phyloP scores from a whole-genome alignment of 371 early-diverging fungal species.

The Rhizopus delemar region DNA sequence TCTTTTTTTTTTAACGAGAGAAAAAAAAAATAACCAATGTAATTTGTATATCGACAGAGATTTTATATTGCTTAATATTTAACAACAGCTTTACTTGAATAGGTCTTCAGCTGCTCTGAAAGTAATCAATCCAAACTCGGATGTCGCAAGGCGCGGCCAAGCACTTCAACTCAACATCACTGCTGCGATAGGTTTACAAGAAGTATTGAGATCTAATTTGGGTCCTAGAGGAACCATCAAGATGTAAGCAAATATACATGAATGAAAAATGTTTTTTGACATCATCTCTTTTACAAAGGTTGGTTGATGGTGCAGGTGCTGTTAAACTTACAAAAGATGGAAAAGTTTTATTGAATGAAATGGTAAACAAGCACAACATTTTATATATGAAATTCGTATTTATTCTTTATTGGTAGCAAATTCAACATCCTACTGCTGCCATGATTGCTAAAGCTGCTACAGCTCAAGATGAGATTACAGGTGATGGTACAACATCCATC shows the following conservation, averaged over 20 bases:
- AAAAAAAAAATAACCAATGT: not conserved
- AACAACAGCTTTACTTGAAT: not conserved
- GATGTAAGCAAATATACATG: constrained; percentile 61
- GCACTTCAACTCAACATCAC: constrained; percentile 97
- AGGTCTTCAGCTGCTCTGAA: constrained; percentile 77
- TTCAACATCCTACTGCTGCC: constrained; percentile 99
- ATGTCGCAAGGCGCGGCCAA: constrained; percentile 98
- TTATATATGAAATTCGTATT: too few relatives aligned
- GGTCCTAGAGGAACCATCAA: constrained; percentile 99
- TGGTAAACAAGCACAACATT: constrained; percentile 60
- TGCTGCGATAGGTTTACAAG: constrained; percentile 94
- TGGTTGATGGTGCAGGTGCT: constrained; percentile 95
- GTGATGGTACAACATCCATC: constrained; percentile 99
- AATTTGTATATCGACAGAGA: not conserved
- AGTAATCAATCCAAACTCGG: constrained; percentile 96
- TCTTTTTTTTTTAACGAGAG: not conserved
- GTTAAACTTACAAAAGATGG: constrained; percentile 98
- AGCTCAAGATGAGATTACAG: constrained; percentile 98
- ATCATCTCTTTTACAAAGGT: constrained; percentile 52
- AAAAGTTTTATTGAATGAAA: constrained; percentile 95
- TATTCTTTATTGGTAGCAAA: constrained; percentile 71
- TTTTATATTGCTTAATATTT: too few relatives aligned
- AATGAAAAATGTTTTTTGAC: not conserved
- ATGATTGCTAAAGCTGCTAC: constrained; percentile 99
- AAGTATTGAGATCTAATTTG: constrained; percentile 95